phyloP scores from a whole-genome alignment of 1,139 yeast species.

The Zygotorulaspora mrakii region DNA sequence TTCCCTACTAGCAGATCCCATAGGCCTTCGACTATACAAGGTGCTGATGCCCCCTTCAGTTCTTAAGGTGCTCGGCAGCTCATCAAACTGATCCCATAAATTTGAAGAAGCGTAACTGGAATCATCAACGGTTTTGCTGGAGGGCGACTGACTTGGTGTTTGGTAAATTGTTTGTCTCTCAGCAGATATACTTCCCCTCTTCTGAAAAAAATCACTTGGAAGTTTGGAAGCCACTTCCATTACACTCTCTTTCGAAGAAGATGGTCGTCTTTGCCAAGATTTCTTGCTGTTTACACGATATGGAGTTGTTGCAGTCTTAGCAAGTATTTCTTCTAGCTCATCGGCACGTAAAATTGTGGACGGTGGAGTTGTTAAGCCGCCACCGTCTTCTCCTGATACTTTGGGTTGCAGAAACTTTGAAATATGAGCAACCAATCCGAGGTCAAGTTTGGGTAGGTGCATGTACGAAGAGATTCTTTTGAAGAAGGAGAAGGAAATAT shows the following conservation, averaged over 20 bases:
- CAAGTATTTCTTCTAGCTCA: conserved; percentile 10
- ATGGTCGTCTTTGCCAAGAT: conserved; percentile 14
- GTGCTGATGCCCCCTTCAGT: conserved; percentile 21
- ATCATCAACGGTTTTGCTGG: conserved; percentile 14
- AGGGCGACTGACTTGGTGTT: conserved; percentile 18
- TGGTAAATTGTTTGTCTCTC: conserved; percentile 9
- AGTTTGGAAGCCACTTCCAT: conserved; percentile 23
- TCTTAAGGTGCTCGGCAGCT: conserved; percentile 22
- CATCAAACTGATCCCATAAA: conserved; percentile 24
- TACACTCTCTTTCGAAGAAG: conserved; percentile 19
- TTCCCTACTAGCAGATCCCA: conserved; percentile 5
- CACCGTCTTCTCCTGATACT: conserved; percentile 5
- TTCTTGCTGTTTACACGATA: conserved; percentile 8
- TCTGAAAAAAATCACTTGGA: conserved; percentile 28
- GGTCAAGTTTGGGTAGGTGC: neutral
- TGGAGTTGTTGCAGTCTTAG: conserved; percentile 8
- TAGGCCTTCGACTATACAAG: conserved; percentile 13
- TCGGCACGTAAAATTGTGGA: conserved; percentile 9
- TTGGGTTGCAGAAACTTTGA: neutral
- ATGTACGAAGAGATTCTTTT: conserved; percentile 8
- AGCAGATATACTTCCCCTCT: conserved; percentile 8
- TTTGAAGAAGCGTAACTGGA: conserved; percentile 16
- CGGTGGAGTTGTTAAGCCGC: conserved; percentile 8
- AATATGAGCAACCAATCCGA: conserved; percentile 2
- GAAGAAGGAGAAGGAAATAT: conserved; percentile 16